Base-by-base conservation (phyloP, 1,139 yeast species). In the Keqinozyma sinolaborantium region DNA sequence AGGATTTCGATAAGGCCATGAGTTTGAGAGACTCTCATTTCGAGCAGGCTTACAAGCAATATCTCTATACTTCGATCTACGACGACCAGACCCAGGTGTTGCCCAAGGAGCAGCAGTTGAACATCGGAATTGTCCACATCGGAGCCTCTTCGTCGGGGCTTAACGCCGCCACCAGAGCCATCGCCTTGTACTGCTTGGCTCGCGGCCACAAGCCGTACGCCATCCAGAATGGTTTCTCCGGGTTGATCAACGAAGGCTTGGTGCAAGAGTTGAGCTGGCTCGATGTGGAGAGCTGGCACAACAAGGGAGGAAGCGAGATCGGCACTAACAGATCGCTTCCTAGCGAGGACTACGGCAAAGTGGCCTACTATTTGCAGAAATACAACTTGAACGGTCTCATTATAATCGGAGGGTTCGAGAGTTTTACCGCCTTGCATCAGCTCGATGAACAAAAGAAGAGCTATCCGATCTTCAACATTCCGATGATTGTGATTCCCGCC, bases 121-220 rank as follows among this genome's bases (percentile, higher is more conserved):
- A 75, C 41, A 76, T 90, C 47, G 98, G 95, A 38, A 77, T 92
- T 35, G 72, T 92, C 42, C 88, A 88, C 50, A 83, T 90, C 36
- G 98, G 98, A 44, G 98, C 98, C 1, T 95, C 98, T 24, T 94
- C 97, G 11, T 95, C 96, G 41, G 97, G 95, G 36, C 79, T 92
- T 72, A 92, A 92, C 64, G 83, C 95, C 36, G 95, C 96, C 12
- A 83, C 92, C 1, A 77, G 95, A 43, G 92, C 97, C 4, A 87
- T 90, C 51, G 94, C 95, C 3, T 76, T 90, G 14, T 88, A 88
- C 65, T 86, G 95, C 64, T 71, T 88, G 65, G 82, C 95, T 11
- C 76, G 79, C 42, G 98, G 98, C 27, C 97, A 92, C 66, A 77
- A 73, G 33, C 83, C 94, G 23, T 83, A 74, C 47, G 97, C 95